phyloP scores from a whole-genome alignment of 1,284 basidiomycete species.

The Xerocomus amazonicus region DNA sequence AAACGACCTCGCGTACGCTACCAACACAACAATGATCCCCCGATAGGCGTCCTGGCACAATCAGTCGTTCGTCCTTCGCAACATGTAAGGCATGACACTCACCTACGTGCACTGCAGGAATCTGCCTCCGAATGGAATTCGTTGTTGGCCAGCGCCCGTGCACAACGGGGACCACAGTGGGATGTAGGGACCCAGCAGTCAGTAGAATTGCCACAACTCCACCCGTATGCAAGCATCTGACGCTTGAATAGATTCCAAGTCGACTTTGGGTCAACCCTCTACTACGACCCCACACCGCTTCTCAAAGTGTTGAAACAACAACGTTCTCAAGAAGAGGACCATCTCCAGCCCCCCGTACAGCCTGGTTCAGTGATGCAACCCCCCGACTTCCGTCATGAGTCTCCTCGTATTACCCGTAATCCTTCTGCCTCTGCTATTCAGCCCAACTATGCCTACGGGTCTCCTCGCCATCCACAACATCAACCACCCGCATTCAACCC shows the following conservation, averaged over 20 bases:
- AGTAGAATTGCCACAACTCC: constrained; percentile 19
- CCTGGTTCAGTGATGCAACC: constrained; percentile 29
- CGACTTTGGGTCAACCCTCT: constrained; percentile 47
- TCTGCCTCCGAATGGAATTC: constrained; percentile 84
- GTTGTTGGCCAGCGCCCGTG: constrained; percentile 67
- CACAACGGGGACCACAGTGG: constrained; percentile 79
- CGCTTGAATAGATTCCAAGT: constrained; percentile 42
- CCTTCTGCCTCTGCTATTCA: constrained; percentile 26
- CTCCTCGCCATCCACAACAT: constrained; percentile 34
- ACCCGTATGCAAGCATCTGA: constrained; percentile 4
- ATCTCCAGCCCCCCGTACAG: constrained; percentile 21
- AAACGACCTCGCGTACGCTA: constrained; percentile 48
- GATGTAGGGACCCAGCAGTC: constrained; percentile 81
- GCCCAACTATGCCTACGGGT: constrained; percentile 33
- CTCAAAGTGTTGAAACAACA: constrained; percentile 39
- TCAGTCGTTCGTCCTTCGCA: constrained; percentile 50
- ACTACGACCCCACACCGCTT: constrained; percentile 48
- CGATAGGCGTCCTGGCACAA: constrained; percentile 43
- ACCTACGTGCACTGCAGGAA: constrained; percentile 46
- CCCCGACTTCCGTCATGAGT: constrained; percentile 33
- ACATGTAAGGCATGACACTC: neutral
- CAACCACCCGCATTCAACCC: constrained; percentile 29
- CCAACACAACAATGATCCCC: constrained; percentile 58
- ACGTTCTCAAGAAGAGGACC: constrained; percentile 30
- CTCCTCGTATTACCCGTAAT: constrained; percentile 29